Evolutionary conservation across 2,329 filamentous ascomycete genomes (phyloP).

Genomic region (Didymella lethalis): DNA sequence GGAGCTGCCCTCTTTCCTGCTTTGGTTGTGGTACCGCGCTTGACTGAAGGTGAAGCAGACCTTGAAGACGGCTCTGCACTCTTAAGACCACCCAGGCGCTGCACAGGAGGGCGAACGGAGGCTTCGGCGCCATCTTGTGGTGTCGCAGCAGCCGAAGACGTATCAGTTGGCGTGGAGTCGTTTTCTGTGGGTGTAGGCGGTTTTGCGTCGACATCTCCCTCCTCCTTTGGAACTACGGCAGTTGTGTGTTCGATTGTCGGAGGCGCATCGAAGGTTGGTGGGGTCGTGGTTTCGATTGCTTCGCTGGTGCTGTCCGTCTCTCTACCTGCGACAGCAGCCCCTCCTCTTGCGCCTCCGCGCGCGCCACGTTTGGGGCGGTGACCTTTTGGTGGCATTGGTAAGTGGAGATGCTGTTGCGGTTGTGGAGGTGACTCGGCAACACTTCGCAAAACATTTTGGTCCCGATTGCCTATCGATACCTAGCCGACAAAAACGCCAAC

Average conservation of each 20-base stretch:
- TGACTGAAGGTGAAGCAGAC: slow-evolving; percentile 42
- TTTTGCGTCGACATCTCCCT: slow-evolving; percentile 29
- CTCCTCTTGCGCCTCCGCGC: slow-evolving; percentile 33
- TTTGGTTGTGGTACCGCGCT: slow-evolving; percentile 33
- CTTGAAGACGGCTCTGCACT: slow-evolving; percentile 39
- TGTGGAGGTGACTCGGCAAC: slow-evolving; percentile 21
- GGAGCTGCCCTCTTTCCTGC: slow-evolving; percentile 41
- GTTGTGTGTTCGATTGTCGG: slow-evolving; percentile 8
- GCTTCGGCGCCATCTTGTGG: slow-evolving; percentile 31
- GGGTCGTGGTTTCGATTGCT: slow-evolving; percentile 26
- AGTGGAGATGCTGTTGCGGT: slow-evolving; percentile 12
- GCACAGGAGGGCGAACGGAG: slow-evolving; percentile 32
- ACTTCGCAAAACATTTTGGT: slow-evolving; percentile 28
- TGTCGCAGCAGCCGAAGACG: slow-evolving; percentile 22
- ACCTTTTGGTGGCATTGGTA: slow-evolving; percentile 46
- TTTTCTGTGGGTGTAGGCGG: slow-evolving; percentile 23
- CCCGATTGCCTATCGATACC: slow-evolving; percentile 43
- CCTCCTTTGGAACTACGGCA: slow-evolving; percentile 31
- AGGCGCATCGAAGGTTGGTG: slow-evolving; percentile 25
- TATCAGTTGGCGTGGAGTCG: slow-evolving; percentile 25
- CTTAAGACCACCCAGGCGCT: slow-evolving; percentile 42
- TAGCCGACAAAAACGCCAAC: slow-evolving; percentile 4
- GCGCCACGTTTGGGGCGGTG: slow-evolving; percentile 28
- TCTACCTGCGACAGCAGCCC: slow-evolving; percentile 24
- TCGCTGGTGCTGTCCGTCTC: slow-evolving; percentile 24